A percentile compares a stretch with the other conserved stretches of the same genome.
phyloP scores from a whole-genome alignment of 805 yeast species.

The Lipomyces kockii region DNA sequence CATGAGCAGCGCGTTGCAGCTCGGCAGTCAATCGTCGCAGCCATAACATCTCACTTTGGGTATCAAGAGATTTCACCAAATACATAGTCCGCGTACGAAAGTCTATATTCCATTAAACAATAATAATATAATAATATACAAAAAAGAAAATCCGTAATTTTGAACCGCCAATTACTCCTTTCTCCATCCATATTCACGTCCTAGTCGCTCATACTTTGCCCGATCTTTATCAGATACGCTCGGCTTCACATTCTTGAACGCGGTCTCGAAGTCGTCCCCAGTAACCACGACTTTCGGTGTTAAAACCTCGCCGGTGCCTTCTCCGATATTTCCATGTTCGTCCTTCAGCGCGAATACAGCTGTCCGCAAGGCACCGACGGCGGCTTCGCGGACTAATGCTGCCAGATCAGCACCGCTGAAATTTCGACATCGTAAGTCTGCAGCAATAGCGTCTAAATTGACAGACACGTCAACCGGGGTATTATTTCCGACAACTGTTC shows the following conservation, averaged over 20 bases:
- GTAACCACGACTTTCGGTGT: slow-evolving; percentile 56
- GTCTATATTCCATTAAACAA: neutral
- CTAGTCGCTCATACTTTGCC: slow-evolving; percentile 36
- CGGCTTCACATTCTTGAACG: slow-evolving; percentile 79
- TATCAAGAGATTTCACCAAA: neutral
- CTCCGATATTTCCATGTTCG: slow-evolving; percentile 44
- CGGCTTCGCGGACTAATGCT: slow-evolving; percentile 91
- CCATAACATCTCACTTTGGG: neutral
- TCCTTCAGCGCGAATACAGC: slow-evolving; percentile 51
- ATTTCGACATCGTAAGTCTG: slow-evolving; percentile 80
- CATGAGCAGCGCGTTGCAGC: no score
- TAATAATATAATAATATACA: neutral
- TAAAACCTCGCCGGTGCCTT: slow-evolving; percentile 22
- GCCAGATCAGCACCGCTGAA: slow-evolving; percentile 97
- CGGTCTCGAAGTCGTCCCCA: slow-evolving; percentile 66
- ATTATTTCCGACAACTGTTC: slow-evolving; percentile 65
- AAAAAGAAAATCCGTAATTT: neutral
- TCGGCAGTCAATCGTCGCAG: no score
- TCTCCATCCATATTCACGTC: slow-evolving; percentile 35
- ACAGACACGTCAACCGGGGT: slow-evolving; percentile 75
- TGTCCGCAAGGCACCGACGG: slow-evolving; percentile 77
- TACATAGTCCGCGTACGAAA: neutral
- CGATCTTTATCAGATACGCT: slow-evolving; percentile 73
- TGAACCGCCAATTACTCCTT: slow-evolving; percentile 3
- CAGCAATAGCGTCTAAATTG: slow-evolving; percentile 64